phyloP scores from a whole-genome alignment of 1,139 yeast genomes.

The Sugiyamaella neomexicana region DNA sequence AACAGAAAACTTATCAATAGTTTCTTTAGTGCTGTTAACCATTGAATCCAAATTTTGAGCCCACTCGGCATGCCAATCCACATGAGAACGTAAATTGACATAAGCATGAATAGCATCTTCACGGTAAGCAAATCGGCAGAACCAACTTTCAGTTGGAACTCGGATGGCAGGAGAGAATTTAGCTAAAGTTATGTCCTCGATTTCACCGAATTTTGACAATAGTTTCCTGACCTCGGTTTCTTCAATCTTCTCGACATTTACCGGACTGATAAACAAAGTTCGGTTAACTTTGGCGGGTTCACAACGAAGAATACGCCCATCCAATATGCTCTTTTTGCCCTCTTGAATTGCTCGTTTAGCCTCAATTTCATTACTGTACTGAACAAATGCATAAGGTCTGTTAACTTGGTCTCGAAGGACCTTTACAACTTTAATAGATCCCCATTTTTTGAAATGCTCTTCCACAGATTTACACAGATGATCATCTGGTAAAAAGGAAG shows the following conservation, averaged over 20 bases:
- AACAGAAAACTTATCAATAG: conserved; percentile 66
- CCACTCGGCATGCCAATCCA: conserved; percentile 69
- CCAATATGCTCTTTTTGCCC: conserved; percentile 68
- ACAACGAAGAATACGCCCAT: conserved; percentile 78
- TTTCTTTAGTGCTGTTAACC: conserved; percentile 21
- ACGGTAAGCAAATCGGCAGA: conserved; percentile 75
- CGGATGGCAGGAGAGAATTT: conserved; percentile 15
- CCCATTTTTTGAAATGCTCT: conserved; percentile 64
- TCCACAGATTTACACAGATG: conserved; percentile 68
- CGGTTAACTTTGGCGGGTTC: conserved; percentile 91
- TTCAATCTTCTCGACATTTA: conserved; percentile 23
- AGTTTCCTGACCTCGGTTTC: conserved; percentile 42
- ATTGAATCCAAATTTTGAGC: conserved; percentile 61
- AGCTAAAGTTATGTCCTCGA: conserved; percentile 58
- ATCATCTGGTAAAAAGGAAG: conserved; percentile 65
- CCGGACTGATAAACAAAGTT: conserved; percentile 54
- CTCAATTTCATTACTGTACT: conserved; percentile 69
- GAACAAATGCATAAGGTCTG: conserved; percentile 94
- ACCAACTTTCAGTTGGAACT: conserved; percentile 51
- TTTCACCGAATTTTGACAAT: conserved; percentile 63
- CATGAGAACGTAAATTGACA: conserved; percentile 59
- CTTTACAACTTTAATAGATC: conserved; percentile 70
- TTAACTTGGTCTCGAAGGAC: conserved; percentile 79
- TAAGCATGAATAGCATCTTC: conserved; percentile 90
- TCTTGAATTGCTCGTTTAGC: conserved; percentile 65